Base-by-base conservation (phyloP, 495 filamentous ascomycete genomes). In the Aspergillus avenaceus region DNA sequence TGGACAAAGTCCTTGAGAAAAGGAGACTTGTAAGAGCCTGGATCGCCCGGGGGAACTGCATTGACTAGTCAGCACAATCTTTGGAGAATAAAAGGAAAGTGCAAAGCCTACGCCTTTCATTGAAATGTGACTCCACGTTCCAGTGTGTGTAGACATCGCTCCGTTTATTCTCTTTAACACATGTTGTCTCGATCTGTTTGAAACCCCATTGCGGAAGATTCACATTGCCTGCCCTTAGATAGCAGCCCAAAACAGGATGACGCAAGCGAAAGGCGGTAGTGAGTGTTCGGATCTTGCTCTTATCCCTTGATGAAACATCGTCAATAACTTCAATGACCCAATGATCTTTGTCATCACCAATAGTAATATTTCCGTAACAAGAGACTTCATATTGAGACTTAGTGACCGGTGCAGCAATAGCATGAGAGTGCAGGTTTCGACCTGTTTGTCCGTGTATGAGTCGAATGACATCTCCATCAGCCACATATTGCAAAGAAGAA, bases 121-220 rank as follows among this genome's bases (percentile, higher is more conserved):
- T 97, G 64, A 77, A 84, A 67, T 98, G 93, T 34, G 88, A 84
- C 73, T 98, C 93, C 26, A 98, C 87, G 68, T 98, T 98, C 93
- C 93, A 98, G 75, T 98, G 93, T 11, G 93, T 97, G 64, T 95
- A 97, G 50, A 90, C 80, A 67, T 98, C 93, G 24, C 83, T 75
- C 1, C 90, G 90, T 60, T 92, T 91, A 73, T 97, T 97, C 55
- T 87, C 84, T 75, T 97, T 97, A 51, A 82, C 81, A 69, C 93
- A 98, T 14, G 91, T 96, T 21, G 91, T 90, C 72, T 98, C 93
- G 58, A 97, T 97, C 68, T 98, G 93, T 75, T 98, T 98, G 81
- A 98, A 98, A 51, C 93, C 93, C 93, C 93, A 98, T 62, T 97
- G 93, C 19, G 93, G 93, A 47, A 98, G 79, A 66, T 97, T 97